Percentiles rank a stretch among this genome's conserved stretches.
phyloP scores from a whole-genome alignment of 495 filamentous ascomycete genomes.

The Pyronema omphalodes region DNA sequence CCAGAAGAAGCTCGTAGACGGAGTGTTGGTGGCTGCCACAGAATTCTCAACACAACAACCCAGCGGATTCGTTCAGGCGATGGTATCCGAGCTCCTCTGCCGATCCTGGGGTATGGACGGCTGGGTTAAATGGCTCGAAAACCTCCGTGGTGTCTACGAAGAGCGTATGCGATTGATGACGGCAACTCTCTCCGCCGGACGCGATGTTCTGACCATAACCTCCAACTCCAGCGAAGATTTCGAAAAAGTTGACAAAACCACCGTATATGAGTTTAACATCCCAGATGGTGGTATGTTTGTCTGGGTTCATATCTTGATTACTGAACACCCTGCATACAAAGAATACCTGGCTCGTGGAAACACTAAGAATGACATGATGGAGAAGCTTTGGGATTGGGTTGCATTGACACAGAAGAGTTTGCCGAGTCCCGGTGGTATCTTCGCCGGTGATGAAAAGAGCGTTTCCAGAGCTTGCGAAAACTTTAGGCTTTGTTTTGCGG shows the following conservation, averaged over 20 bases:
- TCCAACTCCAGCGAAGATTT: conserved; percentile 37
- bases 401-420: conserved; percentile 50
- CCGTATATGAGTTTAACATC: conserved; percentile 54
- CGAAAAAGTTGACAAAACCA: conserved; percentile 45
- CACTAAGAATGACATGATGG: conserved; percentile 30
- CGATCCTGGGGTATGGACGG: conserved; percentile 64
- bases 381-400: conserved; percentile 48
- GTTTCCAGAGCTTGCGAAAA: conserved; percentile 37
- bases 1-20: conserved; percentile 58
- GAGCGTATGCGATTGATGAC: conserved; percentile 64
- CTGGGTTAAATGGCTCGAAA: conserved; percentile 77
- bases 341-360: conserved; percentile 24
- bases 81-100: conserved; percentile 53
- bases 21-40: conserved; percentile 44
- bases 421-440: conserved; percentile 49
- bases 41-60: conserved; percentile 66
- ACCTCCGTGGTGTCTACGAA: conserved; percentile 65
- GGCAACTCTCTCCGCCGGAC: conserved; percentile 43
- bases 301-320: conserved; percentile 54
- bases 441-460: conserved; percentile 43
- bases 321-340: conserved; percentile 49
- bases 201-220: conserved; percentile 33
- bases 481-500: conserved; percentile 72
- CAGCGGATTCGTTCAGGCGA: conserved; percentile 67
- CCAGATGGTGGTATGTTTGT: conserved; percentile 89